Base-by-base conservation (phyloP, 768 basidiomycete species). In the Arthromyces matolae region DNA sequence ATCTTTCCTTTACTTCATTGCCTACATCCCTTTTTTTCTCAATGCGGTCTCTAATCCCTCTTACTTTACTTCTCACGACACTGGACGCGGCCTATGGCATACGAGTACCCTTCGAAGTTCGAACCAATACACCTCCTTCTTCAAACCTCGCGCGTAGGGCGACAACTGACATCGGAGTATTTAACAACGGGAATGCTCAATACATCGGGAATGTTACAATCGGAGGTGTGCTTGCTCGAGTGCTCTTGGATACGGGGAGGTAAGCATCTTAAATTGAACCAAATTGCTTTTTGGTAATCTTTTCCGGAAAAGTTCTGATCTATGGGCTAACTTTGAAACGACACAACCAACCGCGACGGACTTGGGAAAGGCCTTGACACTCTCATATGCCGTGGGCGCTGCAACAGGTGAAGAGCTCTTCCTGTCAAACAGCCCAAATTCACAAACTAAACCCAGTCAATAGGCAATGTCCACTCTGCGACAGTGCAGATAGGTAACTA, bases 181-280 rank as follows among this genome's bases (percentile, higher is more conserved):
- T 67, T 20, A 84, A 89, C 65, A 81, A 77, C 0, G 80, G 79
- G 54, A 89, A 90, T 68, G 73, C 81, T 0, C 80, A 87, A 58
- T 90, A 90, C 60, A 79, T 84, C 41, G 71, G 77, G 32, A 88
- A 86, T 57, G 73, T 90, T 52, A 85, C 83, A 13, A 65, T 90
- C 34, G 83, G 79, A 13, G 84, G 84, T 14, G 65, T 65, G 18
- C 58, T 67, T 4, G 67, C 85, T 52, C 71, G 75, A 19, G 83
- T 89, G 42, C 69, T 87, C 56, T 64, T 90, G 44, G 88, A 90
- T 60, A 89, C 86, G 6, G 88, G 88, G 66, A 89, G 87, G 86
- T 83, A 51, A 14, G 67, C 36, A 16, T 12, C 23, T 33, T 34
- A 18, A 24, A 42, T 35, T 23, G 13, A 28, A 31, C n/a, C n/a